Evolutionary conservation across 345 rosid species (phyloP), one percentile per base, ranked within the genome.

Genomic region (Populus pruinosa): DNA sequence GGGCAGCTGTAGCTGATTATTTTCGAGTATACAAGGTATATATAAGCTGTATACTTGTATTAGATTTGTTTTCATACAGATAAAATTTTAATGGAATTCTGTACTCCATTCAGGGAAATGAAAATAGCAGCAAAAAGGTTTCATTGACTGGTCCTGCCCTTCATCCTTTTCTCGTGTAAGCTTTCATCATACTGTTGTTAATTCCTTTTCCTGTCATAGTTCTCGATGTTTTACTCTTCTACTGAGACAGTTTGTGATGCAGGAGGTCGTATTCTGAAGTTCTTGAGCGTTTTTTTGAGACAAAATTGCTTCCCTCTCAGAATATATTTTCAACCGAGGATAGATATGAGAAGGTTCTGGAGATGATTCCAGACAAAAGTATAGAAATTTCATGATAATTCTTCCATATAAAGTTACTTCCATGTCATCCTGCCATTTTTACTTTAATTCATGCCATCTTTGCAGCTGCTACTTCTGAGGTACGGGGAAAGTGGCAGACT

Each of bases 81-180:
- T 31, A 18, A 21, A 68, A 74, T 13, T 70, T 71, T 59, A 36
- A 71, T 62, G 38, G 38, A 78, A 65, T 67, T 72, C 68, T 74
- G 63, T 78, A 35, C 35, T 79, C 69, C 73, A 29, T 81, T 75
- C 87, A 92, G 90, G 98, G 97, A 16, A 96, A 89, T 86, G 97
- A 91, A 85, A 95, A 92, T 81, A 90, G 93, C 81, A 85, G 87
- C 69, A 89, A 85, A 79, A 96, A 85, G 79, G 89, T 93, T 18
- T 87, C 96, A 81, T 82, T 96, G 78, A 82, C 83, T 31, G 96
- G 97, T 53, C 84, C 44, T 68, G 88, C 31, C 76, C 94, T 95
- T 85, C 96, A 93, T 88, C 99, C 99, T 39, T 95, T 93, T 81
- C 94, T 95, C 76, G 91, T 69, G 97, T 95, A 87, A 76, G 99